Conservation (phyloP, 2,329 filamentous ascomycete genomes). For the Colletotrichum orbiculare region DNA sequence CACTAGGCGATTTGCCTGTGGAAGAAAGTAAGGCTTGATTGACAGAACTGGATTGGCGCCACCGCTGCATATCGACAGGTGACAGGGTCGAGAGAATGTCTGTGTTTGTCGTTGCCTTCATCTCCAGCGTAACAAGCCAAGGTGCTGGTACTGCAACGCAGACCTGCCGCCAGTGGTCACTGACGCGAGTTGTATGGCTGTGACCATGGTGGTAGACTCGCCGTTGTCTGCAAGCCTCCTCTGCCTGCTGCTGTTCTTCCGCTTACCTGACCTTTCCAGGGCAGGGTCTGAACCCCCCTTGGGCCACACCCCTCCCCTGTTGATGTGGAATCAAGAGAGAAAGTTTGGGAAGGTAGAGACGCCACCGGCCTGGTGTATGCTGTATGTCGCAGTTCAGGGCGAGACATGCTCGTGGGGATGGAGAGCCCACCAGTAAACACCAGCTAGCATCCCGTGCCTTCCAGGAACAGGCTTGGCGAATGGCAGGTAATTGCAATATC, state of each 20-base stretch:
- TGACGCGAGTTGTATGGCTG: background rate
- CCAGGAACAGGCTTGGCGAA: conserved; percentile 6
- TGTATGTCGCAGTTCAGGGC: conserved; percentile 31
- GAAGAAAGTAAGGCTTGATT: conserved; percentile 6
- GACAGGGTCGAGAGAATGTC: background rate
- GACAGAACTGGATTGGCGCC: background rate
- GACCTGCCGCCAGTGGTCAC: conserved; percentile 6
- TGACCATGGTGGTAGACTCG: conserved; percentile 1
- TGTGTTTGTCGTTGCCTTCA: background rate
- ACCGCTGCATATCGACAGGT: conserved; percentile 4
- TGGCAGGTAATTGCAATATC: background rate
- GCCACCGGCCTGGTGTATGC: conserved; percentile 19
- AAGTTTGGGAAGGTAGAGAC: conserved; percentile 17
- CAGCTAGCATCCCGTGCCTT: background rate
- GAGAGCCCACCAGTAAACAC: conserved; percentile 3
- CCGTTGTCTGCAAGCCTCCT: conserved; percentile 1
- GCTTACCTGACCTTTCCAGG: conserved; percentile 14
- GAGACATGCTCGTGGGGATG: conserved; percentile 22
- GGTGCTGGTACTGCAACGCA: background rate
- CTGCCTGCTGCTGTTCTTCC: conserved; percentile 11
- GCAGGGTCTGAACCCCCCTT: conserved; percentile 22
- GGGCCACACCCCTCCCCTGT: conserved; percentile 11
- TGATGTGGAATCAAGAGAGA: conserved; percentile 28
- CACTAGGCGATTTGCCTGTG: conserved; percentile 2
- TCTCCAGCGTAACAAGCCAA: background rate